Percentiles rank a stretch among this genome's conserved stretches.
phyloP scores from a whole-genome alignment of 1,284 basidiomycete genomes.

The Trametes hirsuta region DNA sequence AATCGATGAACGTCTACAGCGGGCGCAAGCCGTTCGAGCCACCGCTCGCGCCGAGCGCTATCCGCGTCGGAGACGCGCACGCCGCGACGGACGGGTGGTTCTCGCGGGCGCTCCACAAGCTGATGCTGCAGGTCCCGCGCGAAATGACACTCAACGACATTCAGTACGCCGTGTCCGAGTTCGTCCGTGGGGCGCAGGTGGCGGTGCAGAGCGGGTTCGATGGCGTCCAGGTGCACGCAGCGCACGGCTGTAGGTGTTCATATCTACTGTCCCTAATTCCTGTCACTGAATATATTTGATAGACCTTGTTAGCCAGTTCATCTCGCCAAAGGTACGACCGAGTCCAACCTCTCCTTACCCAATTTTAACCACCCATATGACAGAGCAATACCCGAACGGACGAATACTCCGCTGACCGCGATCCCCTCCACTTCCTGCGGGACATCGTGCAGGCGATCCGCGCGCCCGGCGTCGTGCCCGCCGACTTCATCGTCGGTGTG shows the following conservation, averaged over 20 bases:
- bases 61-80: slow-evolving; percentile 50
- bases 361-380: not conserved
- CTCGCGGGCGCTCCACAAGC: slow-evolving; percentile 48
- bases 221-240: slow-evolving; percentile 87
- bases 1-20: slow-evolving; percentile 75
- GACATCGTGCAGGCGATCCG: slow-evolving; percentile 70
- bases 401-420: slow-evolving; percentile 55
- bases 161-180: slow-evolving; percentile 62
- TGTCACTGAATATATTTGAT: slow-evolving; percentile 2
- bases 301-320: slow-evolving; percentile 87
- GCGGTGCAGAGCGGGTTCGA: slow-evolving; percentile 82
- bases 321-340: slow-evolving; percentile 70
- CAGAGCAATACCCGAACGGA: slow-evolving; percentile 76
- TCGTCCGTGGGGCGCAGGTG: slow-evolving; percentile 71
- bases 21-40: slow-evolving; percentile 63
- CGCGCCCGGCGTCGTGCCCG: slow-evolving; percentile 46
- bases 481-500: slow-evolving; percentile 76
- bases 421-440: slow-evolving; percentile 63
- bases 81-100: slow-evolving; percentile 20
- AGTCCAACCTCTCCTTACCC: not conserved
- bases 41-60: slow-evolving; percentile 76
- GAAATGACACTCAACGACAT: slow-evolving; percentile 68
- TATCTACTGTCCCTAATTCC: not conserved
- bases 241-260: slow-evolving; percentile 78
- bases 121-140: slow-evolving; percentile 67